Evolutionary conservation across 371 early-diverging fungal genomes (phyloP), one percentile per base, ranked within the genome.

Genomic region (Haplosporangium sp.): DNA sequence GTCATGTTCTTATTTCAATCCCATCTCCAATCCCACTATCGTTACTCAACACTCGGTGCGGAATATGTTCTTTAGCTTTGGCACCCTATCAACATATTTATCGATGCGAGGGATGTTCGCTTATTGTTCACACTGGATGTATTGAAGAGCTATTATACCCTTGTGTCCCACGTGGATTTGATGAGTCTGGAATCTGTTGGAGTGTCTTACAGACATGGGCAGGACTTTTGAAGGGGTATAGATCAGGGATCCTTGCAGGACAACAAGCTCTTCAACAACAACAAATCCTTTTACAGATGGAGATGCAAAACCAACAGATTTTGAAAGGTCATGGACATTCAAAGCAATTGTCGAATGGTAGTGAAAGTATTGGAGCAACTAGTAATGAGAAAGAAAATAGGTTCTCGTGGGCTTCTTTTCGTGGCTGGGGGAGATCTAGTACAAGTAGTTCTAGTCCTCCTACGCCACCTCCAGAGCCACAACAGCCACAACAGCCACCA

Each of bases 161-260:
- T 17, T 91, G 91, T 69, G 83, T 89, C 13, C 91, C 91, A 13
- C 83, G 85, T 38, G 88, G 89, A 40, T 95, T 94, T 74, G 88
- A 93, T 69, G 94, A 94, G 69, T 74, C 85, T 44, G 93, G 91
- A 38, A 87, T 95, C 57, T 90, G 89, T 57, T 85, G 87, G 61
- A 87, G 92, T 6, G 94, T 94, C 50, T 81, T 95, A 52, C 91
- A 92, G 61, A 88, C 93, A 82, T 94, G 93, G 86, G 92, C 94
- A 4, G 93, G 94, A 0, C 83, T 95, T 20, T 71, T 95, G 60
- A 92, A 91, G 71, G 85, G 90, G 58, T 95, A 95, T 72, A 84
- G 95, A 59, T 76, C 87, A 6, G 89, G 88, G 0, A 85, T 89
- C 70, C 70, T 84, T 19, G 86, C 86, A 55, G 82, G 84, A 63